Base-by-base conservation (phyloP, 768 basidiomycete species). In the Termitomyces titanicus region DNA sequence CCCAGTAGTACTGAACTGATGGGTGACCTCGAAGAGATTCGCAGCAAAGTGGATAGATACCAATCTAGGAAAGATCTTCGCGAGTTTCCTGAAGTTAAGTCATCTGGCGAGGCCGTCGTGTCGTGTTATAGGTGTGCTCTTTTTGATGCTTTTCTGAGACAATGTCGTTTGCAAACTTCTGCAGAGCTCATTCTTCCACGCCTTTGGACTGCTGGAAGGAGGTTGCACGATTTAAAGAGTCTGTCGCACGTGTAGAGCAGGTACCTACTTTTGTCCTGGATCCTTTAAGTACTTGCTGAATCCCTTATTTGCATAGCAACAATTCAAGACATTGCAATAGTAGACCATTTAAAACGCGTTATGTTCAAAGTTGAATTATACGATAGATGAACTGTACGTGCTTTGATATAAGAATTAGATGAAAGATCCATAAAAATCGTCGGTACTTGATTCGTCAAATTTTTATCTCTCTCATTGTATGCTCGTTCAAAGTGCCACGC, bases 121-220 rank as follows among this genome's bases (percentile, higher is more conserved):
- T 75, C 80, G n/a, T 94, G 92, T 69, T 94, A 92, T 74, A 80
- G 68, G 92, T 88, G 57, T 47, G 82, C 71, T 9, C 13, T 29
- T 15, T 29, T 56, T 40, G 18, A 49, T 25, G 44, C 3, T 56
- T 53, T n/a, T 29, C 29, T 43, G 15, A 20, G n/a, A 22, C 5
- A 24, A 54, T 40, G 11, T 60, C 25, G 25, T 51, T 47, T 24
- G 29, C 10, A 20, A 20, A 75, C 74, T 57, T 29, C 62, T 62
- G 20, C 71, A 92, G 80, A 62, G 68, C 66, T 55, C 74, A 79
- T 64, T 64, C 73, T 4, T 67, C 71, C 1, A 80, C 77, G 1
- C 74, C 90, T 20, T 69, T 94, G 35, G 80, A 92, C 58, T 94
- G 91, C 68, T 89, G 84, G 85, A 76, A 73, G 54, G 81, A 91